Percentiles rank a stretch among this genome's conserved stretches.
Evolutionary conservation across 208 protist genomes (phyloP).

Genomic region (Angomonas deanei): DNA sequence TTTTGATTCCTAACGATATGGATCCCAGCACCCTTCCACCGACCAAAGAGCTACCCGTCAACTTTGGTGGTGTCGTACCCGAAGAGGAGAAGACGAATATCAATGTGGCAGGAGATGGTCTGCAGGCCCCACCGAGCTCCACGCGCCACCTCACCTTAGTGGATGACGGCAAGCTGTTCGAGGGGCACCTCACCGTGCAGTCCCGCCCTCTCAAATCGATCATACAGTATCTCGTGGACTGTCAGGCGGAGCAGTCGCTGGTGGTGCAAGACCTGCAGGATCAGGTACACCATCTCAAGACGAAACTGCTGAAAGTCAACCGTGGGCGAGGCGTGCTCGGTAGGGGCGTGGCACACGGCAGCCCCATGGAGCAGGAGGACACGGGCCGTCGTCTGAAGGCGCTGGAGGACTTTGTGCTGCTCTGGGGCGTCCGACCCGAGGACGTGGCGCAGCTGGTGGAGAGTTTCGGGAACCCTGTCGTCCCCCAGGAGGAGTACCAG

Average conservation of each 20-base stretch:
- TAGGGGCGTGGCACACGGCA: background rate
- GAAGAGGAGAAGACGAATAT: conserved; percentile 23
- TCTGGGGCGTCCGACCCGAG: conserved; percentile 61
- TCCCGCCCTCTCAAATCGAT: conserved; percentile 73
- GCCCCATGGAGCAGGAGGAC: conserved; percentile 14
- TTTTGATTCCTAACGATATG: background rate
- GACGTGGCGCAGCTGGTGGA: conserved; percentile 64
- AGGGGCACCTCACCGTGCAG: conserved; percentile 85
- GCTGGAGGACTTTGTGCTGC: conserved; percentile 62
- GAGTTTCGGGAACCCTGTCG: conserved; percentile 66
- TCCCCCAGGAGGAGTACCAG: conserved; percentile 75
- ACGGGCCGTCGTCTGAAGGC: conserved; percentile 37
- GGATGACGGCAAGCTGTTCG: conserved; percentile 87
- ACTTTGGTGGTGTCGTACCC: background rate
- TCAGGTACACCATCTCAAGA: conserved; percentile 56
- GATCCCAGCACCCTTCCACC: background rate
- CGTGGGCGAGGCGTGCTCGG: background rate
- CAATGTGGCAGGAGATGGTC: background rate
- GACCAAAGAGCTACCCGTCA: background rate
- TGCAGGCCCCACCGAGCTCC: conserved; percentile 9
- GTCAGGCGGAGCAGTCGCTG: conserved; percentile 67
- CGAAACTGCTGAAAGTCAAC: conserved; percentile 18
- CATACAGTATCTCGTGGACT: conserved; percentile 70
- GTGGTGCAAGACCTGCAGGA: conserved; percentile 79
- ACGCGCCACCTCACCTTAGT: conserved; percentile 54